These are phyloP conservation scores for Sporothrix luriei DNA, from an alignment of 2,329 filamentous ascomycete genomes.

Conservation along the genomic window DNA sequence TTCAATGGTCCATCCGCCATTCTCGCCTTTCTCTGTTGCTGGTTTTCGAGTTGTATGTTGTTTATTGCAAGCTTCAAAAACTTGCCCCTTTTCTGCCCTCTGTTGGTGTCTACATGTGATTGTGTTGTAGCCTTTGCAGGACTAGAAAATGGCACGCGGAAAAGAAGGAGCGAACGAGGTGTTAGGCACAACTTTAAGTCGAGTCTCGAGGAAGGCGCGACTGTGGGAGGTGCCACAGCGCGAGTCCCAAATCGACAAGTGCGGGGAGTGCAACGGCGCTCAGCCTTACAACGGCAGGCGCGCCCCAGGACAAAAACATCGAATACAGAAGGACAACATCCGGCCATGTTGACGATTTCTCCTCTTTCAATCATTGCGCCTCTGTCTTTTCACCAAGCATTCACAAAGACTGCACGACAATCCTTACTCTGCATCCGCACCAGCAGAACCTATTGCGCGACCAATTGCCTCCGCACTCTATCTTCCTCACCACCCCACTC, in stretches of 20 bases:
- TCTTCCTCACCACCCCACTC: not conserved
- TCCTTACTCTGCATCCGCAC: not conserved
- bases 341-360: not conserved
- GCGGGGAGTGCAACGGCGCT: conserved; percentile 13
- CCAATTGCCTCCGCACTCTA: not conserved
- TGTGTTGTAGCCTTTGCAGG: not conserved
- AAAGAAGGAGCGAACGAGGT: not conserved
- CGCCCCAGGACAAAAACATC: not conserved
- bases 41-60: not conserved
- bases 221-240: not conserved
- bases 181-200: not conserved
- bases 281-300: conserved; percentile 21
- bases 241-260: conserved; percentile 21
- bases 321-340: not conserved
- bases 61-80: too few relatives aligned
- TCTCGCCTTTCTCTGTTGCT: not conserved
- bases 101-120: not conserved
- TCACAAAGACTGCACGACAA: not conserved
- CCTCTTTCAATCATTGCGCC: not conserved
- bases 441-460: conserved; percentile 3
- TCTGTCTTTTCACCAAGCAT: not conserved
- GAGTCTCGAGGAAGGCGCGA: conserved; percentile 15
- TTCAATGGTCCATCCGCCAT: not conserved
- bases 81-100: not conserved
- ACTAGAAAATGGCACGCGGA: not conserved